Evolutionary conservation across 2,329 filamentous ascomycete genomes (phyloP), one percentile per base, ranked within the genome.

Genomic region (Cadophora gregata): DNA sequence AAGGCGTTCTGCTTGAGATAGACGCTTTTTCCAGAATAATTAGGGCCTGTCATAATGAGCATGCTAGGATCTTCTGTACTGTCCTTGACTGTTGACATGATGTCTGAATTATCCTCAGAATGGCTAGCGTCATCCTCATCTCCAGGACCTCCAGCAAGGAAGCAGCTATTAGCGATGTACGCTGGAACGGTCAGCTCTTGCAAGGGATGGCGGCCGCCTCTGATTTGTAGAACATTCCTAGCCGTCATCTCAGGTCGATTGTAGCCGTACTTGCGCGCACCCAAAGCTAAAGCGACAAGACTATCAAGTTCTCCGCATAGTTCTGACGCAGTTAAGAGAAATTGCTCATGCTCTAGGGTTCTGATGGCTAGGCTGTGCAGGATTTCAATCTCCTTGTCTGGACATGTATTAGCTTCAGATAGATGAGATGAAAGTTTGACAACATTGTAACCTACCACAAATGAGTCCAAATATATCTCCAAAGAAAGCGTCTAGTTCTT

Each of bases 21-120:
- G 0, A 98, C 88, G 72, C 93, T 98, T 78, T 99, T 99, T 0
- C 96, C 96, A 0, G 96, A 98, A 77, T 96, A 96, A 73, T 99
- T 99, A 4, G 96, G 94, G 0, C 96, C 96, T 0, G 96, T 98
- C 73, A 99, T 79, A 6, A 97, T 81, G 14, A 97, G 77, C 80
- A 93, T 90, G 70, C 86, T 93, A 14, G 91, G 88, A 2, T 76
- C 76, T 4, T 78, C 71, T 14, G 65, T 63, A 24, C 68, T 71
- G 3, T 74, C 69, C 14, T 70, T 61, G 12, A 68, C 24, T 25
- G 55, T 58, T 25, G 59, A 51, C 0, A 67, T 65, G 10, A 50
- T 50, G 33, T 56, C 58, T 7, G 33, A 47, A 21, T 47, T 47
- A n/a, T 33, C 7, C 4, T 45, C 25, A 6, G 42, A 31, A 42